Conservation (phyloP, 192 early-diverging fungal species). For the Backusella morwellensis region DNA sequence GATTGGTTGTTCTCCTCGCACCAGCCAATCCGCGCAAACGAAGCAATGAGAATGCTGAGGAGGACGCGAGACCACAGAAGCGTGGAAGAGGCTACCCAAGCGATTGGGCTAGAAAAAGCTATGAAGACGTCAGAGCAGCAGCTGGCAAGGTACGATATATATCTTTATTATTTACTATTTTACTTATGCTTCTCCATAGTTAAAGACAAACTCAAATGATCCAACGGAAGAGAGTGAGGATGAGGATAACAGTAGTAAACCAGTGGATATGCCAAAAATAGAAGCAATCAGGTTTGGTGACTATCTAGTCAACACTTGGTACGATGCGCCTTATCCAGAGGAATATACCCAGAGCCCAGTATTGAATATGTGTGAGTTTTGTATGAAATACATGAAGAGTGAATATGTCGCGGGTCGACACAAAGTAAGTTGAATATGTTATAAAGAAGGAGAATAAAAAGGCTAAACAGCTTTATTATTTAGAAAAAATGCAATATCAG, state of each 20-base stretch:
- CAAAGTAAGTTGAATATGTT: constrained; percentile 39
- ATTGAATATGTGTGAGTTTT: constrained; percentile 94
- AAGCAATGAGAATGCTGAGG: too few relatives aligned
- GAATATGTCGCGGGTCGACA: constrained; percentile 79
- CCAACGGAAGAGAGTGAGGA: too few relatives aligned
- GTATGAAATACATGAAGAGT: constrained; percentile 97
- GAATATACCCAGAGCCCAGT: constrained; percentile 84
- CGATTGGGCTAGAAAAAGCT: constrained; percentile 46
- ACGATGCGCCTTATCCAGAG: constrained; percentile 92
- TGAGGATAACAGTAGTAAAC: neutral
- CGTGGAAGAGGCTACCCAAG: neutral
- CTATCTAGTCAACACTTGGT: constrained; percentile 92
- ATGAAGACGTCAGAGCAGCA: constrained; percentile 44
- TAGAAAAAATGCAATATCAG: constrained; percentile 71
- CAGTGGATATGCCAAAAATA: constrained; percentile 32
- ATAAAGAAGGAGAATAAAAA: neutral
- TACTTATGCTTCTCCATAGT: neutral
- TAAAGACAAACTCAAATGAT: neutral
- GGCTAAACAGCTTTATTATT: neutral
- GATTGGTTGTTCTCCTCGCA: too few relatives aligned
- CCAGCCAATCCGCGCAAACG: too few relatives aligned
- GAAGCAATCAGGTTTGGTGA: constrained; percentile 78
- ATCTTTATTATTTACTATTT: too few relatives aligned
- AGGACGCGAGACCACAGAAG: too few relatives aligned
- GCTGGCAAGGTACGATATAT: constrained; percentile 28